A percentile compares a stretch with the other conserved stretches of the same genome.
phyloP scores from a whole-genome alignment of 495 filamentous ascomycete species.

The Tuber aestivum region DNA sequence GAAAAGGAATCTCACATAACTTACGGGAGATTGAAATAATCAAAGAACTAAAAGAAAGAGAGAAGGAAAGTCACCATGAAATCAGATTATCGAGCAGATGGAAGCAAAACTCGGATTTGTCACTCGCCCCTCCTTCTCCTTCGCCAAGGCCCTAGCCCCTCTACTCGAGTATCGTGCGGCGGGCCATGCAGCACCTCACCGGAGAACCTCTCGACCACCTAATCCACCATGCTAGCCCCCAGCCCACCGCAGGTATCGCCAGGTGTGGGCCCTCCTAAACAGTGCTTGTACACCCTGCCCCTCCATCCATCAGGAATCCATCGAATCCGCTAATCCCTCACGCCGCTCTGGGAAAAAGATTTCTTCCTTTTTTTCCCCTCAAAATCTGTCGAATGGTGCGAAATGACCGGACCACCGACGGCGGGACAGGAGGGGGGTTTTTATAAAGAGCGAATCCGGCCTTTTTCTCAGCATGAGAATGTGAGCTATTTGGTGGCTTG shows the following conservation, averaged over 20 bases:
- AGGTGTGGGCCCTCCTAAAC: background rate
- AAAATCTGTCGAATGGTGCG: background rate
- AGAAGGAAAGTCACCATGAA: background rate
- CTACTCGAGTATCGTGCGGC: background rate
- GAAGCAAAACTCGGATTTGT: background rate
- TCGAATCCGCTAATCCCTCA: background rate
- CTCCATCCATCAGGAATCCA: background rate
- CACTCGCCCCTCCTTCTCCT: background rate
- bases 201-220: background rate
- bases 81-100: background rate
- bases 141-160: background rate
- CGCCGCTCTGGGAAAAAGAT: background rate
- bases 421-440: background rate
- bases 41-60: background rate
- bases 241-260: background rate
- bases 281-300: background rate
- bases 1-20: background rate
- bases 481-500: background rate
- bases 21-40: background rate
- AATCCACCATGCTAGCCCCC: background rate
- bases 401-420: background rate
- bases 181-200: background rate
- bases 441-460: conserved; percentile 3
- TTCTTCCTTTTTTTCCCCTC: background rate
- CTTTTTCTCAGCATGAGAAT: background rate